Conservation (phyloP, 768 basidiomycete species). For the Chlorophyllum brunneum region DNA sequence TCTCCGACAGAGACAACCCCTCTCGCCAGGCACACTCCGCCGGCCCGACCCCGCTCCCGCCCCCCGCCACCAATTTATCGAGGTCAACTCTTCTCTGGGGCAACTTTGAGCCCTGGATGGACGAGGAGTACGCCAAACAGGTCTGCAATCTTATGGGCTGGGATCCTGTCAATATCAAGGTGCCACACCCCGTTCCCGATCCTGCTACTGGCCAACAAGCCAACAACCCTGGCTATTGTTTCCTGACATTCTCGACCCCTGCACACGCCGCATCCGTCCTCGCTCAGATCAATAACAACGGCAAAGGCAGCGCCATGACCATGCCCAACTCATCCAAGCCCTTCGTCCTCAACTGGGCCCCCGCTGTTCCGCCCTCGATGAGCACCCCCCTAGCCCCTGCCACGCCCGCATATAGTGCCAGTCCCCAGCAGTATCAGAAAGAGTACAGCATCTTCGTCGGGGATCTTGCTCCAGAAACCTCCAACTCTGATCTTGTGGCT, state of each 20-base stretch:
- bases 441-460: conserved; percentile 96
- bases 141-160: conserved; percentile 85
- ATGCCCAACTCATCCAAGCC: conserved; percentile 89
- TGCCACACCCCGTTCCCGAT: conserved; percentile 61
- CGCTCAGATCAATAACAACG: conserved; percentile 52
- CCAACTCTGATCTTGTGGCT: conserved; percentile 92
- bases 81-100: conserved; percentile 80
- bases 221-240: conserved; percentile 87
- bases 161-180: conserved; percentile 72
- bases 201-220: conserved; percentile 56
- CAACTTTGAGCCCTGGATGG: conserved; percentile 95
- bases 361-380: conserved; percentile 29
- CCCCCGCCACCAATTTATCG: conserved; percentile 25
- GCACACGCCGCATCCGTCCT: conserved; percentile 68
- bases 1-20: conserved; percentile 30
- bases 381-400: conserved; percentile 28
- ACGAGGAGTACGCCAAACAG: conserved; percentile 90
- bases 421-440: conserved; percentile 45
- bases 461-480: conserved; percentile 88
- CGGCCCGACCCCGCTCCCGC: conserved; percentile 17
- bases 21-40: conserved; percentile 23
- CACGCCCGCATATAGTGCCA: conserved; percentile 22
- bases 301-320: conserved; percentile 39
- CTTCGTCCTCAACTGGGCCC: conserved; percentile 80
- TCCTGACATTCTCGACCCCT: conserved; percentile 78